phyloP scores from a whole-genome alignment of 805 yeast species.

The Candida corydali region DNA sequence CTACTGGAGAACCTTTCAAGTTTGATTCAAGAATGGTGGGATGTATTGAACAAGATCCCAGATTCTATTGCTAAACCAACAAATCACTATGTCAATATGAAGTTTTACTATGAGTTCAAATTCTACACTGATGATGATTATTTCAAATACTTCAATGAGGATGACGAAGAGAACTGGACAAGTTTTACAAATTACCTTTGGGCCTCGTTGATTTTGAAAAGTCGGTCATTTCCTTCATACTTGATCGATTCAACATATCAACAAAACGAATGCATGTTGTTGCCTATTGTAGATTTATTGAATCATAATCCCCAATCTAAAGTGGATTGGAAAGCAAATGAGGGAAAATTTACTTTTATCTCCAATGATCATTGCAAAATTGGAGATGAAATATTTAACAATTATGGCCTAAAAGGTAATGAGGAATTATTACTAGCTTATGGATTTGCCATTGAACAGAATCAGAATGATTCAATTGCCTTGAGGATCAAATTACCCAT shows the following conservation, averaged over 20 bases:
- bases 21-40: slow-evolving; percentile 63
- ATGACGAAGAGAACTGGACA: slow-evolving; percentile 47
- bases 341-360: slow-evolving; percentile 36
- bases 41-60: slow-evolving; percentile 26
- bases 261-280: slow-evolving; percentile 56
- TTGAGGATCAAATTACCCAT: slow-evolving; percentile 55
- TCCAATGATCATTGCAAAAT: slow-evolving; percentile 24
- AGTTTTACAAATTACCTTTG: slow-evolving; percentile 68
- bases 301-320: slow-evolving; percentile 63
- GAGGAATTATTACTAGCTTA: slow-evolving; percentile 78
- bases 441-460: slow-evolving; percentile 65
- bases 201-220: slow-evolving; percentile 66
- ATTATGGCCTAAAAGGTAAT: slow-evolving; percentile 85
- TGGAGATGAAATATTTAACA: slow-evolving; percentile 62
- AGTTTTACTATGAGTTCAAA: slow-evolving; percentile 40
- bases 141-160: slow-evolving; percentile 21
- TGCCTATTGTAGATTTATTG: slow-evolving; percentile 75
- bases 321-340: slow-evolving; percentile 56
- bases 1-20: slow-evolving; percentile 42
- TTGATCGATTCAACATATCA: slow-evolving; percentile 39
- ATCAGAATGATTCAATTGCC: slow-evolving; percentile 54
- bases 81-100: slow-evolving; percentile 36
- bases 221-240: slow-evolving; percentile 79
- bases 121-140: slow-evolving; percentile 35
- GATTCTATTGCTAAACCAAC: slow-evolving; percentile 26